These are phyloP conservation scores for Bipolaris sorokiniana DNA, from an alignment of 2,329 filamentous ascomycete species.

Conservation along the genomic window DNA sequence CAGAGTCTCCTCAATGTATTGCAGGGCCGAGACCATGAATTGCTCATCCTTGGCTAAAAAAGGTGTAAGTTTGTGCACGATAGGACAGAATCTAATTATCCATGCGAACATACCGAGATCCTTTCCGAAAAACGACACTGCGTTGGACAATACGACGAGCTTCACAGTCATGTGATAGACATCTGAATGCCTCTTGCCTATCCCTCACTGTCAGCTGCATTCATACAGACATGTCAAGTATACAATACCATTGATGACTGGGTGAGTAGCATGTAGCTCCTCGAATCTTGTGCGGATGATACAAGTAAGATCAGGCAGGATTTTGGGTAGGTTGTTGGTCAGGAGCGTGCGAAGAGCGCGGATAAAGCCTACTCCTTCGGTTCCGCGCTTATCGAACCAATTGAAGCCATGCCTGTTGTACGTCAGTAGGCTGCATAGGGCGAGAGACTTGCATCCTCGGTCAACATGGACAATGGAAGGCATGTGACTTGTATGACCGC, in stretches of 20 bases:
- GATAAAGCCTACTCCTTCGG: conserved; percentile 36
- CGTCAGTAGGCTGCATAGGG: conserved; percentile 12
- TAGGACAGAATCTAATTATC: too few species aligned
- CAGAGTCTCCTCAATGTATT: conserved; percentile 34
- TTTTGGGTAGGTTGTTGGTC: conserved; percentile 26
- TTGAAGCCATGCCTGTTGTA: conserved; percentile 38
- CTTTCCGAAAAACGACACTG: conserved; percentile 25
- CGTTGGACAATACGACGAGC: conserved; percentile 21
- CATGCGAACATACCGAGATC: too few species aligned
- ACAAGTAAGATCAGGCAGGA: conserved; percentile 22
- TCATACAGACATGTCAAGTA: neutral
- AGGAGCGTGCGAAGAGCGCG: conserved; percentile 27
- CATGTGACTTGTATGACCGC: neutral
- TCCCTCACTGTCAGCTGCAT: neutral
- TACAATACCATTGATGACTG: conserved; percentile 10
- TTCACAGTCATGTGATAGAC: conserved; percentile 22
- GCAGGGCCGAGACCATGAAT: conserved; percentile 30
- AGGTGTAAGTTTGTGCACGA: neutral
- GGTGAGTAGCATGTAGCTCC: conserved; percentile 14
- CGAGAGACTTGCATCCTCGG: neutral
- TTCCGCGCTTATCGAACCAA: conserved; percentile 37
- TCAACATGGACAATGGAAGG: neutral
- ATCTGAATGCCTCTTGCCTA: conserved; percentile 17
- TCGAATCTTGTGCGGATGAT: conserved; percentile 18
- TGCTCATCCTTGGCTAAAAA: conserved; percentile 25